Conservation (phyloP, 2,329 filamentous ascomycete species). For the Colletotrichum sp. region DNA sequence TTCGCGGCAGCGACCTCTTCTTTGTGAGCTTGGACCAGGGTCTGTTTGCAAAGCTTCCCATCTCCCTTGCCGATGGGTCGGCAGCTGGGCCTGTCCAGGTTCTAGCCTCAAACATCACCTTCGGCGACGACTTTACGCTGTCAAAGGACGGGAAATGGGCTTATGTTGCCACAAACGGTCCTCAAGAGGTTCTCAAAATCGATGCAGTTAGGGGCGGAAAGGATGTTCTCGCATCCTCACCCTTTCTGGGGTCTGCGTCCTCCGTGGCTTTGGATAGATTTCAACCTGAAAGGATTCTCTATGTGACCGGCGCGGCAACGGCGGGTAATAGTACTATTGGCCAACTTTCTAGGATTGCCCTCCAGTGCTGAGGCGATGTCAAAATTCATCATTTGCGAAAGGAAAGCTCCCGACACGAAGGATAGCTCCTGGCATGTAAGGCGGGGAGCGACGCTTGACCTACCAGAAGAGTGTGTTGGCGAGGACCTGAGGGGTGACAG, state of each 20-base stretch:
- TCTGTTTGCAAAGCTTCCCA: neutral
- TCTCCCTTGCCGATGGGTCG: neutral
- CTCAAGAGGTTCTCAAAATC: neutral
- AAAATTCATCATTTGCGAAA: neutral
- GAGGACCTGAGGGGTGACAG: neutral
- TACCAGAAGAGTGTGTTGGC: neutral
- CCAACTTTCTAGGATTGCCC: neutral
- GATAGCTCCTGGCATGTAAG: neutral
- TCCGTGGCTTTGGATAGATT: neutral
- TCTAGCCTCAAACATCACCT: neutral
- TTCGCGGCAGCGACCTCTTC: neutral
- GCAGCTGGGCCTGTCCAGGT: neutral
- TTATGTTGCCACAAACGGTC: neutral
- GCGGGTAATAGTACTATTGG: neutral
- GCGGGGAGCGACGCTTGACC: neutral
- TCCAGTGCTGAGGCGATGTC: neutral
- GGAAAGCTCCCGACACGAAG: neutral
- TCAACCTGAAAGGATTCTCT: neutral
- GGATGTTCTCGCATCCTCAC: neutral
- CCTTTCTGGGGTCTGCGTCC: neutral
- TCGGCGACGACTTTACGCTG: conserved; percentile 9
- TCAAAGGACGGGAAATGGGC: neutral
- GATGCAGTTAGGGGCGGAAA: neutral
- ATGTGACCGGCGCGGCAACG: neutral
- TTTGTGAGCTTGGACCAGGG: conserved; percentile 8